Evolutionary conservation across 2,329 filamentous ascomycete species (phyloP), one percentile per base, ranked within the genome.

Genomic region (Ilyonectria mors-panacis): DNA sequence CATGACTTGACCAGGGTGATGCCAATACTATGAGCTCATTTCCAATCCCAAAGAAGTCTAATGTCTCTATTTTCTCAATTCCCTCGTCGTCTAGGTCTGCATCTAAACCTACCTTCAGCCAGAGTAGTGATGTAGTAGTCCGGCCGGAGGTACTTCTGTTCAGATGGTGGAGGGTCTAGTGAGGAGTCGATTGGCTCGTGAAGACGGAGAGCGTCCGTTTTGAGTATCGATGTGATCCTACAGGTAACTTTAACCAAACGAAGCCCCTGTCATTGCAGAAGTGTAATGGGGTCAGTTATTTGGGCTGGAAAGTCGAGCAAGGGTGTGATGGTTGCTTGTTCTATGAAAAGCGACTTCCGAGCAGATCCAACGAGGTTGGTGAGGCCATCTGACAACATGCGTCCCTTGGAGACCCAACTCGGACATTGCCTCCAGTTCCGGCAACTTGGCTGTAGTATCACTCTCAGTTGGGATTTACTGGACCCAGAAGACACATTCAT

Each of bases 201-300:
- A 23, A 19, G 19, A 53, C 62, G 62, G 62, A 55, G 55, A 42
- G 19, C 26, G 37, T 53, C 62, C 56, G 19, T 33, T 65, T 65
- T 37, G 28, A 65, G 62, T 13, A 53, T 65, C 39, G n/a, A 30
- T 21, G n/a, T 42, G 47, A 59, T 35, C 55, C 30, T 59, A 47
- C 35, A 59, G 42, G 37, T 45, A 21, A 47, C 19, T 42, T 62
- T 55, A 13, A 23, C 51, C 59, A 59, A 59, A 47, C 21, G 21
- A n/a, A 17, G 12, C 35, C 56, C 47, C 45, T 45, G 28, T 26
- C 28, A 19, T 26, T 51, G 61, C 54, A 51, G 39, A 50, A 44
- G 35, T 33, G 42, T 50, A 28, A 55, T 37, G 39, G 33, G 50
- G 53, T 17, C 17, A 42, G 39, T 7, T n/a, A n/a, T 42, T 33